phyloP scores from a whole-genome alignment of 805 yeast genomes.

The Pichia cabralensis region DNA sequence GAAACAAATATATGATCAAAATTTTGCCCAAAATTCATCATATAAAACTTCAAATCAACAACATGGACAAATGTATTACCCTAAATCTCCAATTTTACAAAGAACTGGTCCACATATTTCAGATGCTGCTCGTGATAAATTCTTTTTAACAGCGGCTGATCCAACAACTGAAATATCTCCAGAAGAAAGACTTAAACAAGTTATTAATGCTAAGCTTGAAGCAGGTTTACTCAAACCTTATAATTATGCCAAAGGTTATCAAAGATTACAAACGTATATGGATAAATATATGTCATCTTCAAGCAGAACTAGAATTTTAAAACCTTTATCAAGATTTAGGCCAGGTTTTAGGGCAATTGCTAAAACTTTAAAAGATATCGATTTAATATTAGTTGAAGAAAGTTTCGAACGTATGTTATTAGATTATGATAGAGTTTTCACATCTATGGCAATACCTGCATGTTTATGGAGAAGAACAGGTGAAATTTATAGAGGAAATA shows the following conservation, averaged over 20 bases:
- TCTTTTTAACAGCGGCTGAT: slow-evolving; percentile 92
- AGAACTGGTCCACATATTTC: slow-evolving; percentile 29
- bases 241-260: slow-evolving; percentile 89
- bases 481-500: slow-evolving; percentile 88
- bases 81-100: not conserved
- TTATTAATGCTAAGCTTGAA: slow-evolving; percentile 85
- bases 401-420: slow-evolving; percentile 87
- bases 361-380: slow-evolving; percentile 79
- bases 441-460: slow-evolving; percentile 96
- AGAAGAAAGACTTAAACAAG: slow-evolving; percentile 86
- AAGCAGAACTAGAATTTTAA: slow-evolving; percentile 74
- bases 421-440: slow-evolving; percentile 90
- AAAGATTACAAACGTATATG: slow-evolving; percentile 82
- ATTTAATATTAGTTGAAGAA: slow-evolving; percentile 85
- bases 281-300: slow-evolving; percentile 82
- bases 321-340: slow-evolving; percentile 75
- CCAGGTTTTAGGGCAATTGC: slow-evolving; percentile 95
- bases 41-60: slow-evolving; percentile 1
- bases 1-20: too few species aligned
- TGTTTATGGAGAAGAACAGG: slow-evolving; percentile 97
- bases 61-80: slow-evolving; percentile 1
- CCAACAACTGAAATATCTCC: slow-evolving; percentile 93
- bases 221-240: slow-evolving; percentile 91
- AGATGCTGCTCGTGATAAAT: slow-evolving; percentile 83
- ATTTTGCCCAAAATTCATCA: not conserved